A percentile compares a stretch with the other conserved stretches of the same genome.
phyloP scores from a whole-genome alignment of 2,329 filamentous ascomycete species.

The Clathrospora elynae region DNA sequence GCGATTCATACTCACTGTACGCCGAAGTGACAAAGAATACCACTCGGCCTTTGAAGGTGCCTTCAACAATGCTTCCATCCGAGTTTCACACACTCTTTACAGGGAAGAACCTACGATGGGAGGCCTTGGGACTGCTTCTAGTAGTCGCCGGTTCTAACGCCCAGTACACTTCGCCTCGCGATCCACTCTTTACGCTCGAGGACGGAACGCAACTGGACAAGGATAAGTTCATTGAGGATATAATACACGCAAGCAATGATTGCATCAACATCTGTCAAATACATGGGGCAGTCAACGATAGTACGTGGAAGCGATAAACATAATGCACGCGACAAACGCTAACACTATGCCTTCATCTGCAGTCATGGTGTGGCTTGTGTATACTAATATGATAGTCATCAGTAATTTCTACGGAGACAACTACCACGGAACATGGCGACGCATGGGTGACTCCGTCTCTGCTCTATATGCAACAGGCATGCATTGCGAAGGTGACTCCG shows the following conservation, averaged over 20 bases:
- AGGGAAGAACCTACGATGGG: constrained; percentile 44
- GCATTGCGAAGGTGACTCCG: constrained; percentile 40
- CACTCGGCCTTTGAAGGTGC: constrained; percentile 37
- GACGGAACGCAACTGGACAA: constrained; percentile 38
- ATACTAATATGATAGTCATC: constrained; percentile 37
- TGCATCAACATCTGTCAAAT: constrained; percentile 45
- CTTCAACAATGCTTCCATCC: constrained; percentile 37
- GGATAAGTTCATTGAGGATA: constrained; percentile 41
- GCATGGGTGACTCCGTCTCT: constrained; percentile 38
- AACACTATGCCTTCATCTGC: not conserved
- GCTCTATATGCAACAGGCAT: constrained; percentile 41
- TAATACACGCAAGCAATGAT: constrained; percentile 43
- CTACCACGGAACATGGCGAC: constrained; percentile 45
- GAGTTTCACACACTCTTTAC: constrained; percentile 44
- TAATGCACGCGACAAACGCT: not conserved
- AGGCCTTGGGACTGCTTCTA: constrained; percentile 40
- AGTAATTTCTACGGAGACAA: constrained; percentile 46
- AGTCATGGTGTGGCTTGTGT: constrained; percentile 45
- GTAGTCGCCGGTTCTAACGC: constrained; percentile 36
- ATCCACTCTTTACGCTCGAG: constrained; percentile 40
- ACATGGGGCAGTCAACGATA: constrained; percentile 45
- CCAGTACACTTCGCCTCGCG: constrained; percentile 38
- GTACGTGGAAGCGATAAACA: constrained; percentile 3
- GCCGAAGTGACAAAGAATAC: constrained; percentile 43
- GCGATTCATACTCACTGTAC: constrained; percentile 28